Evolutionary conservation across 2,329 filamentous ascomycete genomes (phyloP).

Genomic region (Trichoderma aggressivum): DNA sequence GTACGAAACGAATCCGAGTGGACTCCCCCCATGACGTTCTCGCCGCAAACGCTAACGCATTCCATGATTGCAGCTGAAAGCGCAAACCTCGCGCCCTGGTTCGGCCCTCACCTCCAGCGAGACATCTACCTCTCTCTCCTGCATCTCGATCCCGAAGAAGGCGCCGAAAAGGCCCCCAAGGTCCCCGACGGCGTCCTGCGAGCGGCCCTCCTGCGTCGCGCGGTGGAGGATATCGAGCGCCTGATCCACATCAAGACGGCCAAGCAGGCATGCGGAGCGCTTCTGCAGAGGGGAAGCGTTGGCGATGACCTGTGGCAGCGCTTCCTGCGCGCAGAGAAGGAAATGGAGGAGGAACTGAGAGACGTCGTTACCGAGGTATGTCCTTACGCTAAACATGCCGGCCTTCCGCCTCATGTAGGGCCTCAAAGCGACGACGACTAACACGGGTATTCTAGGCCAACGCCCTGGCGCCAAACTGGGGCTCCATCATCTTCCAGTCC

Average conservation of each 20-base stretch:
- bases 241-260: constrained; percentile 84
- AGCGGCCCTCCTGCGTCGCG: constrained; percentile 82
- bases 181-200: constrained; percentile 82
- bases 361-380: constrained; percentile 90
- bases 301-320: constrained; percentile 95
- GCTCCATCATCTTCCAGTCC: constrained; percentile 92
- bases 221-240: constrained; percentile 87
- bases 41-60: constrained; percentile 1
- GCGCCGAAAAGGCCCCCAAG: constrained; percentile 60
- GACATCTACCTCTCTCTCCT: constrained; percentile 93
- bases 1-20: constrained; percentile 41
- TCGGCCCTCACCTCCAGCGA: constrained; percentile 82
- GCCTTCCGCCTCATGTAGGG: too few species aligned
- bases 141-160: constrained; percentile 65
- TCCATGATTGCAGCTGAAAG: constrained; percentile 57
- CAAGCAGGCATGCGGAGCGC: constrained; percentile 79
- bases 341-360: constrained; percentile 92
- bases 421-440: neutral
- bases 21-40: neutral
- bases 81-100: constrained; percentile 89
- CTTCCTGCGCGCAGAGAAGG: constrained; percentile 88
- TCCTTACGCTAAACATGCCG: neutral
- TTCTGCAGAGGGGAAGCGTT: constrained; percentile 87
- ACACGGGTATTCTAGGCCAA: constrained; percentile 64
- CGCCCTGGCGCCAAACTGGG: constrained; percentile 83